Evolutionary conservation across 495 filamentous ascomycete species (phyloP).

Genomic region (Penicillium alfredii): DNA sequence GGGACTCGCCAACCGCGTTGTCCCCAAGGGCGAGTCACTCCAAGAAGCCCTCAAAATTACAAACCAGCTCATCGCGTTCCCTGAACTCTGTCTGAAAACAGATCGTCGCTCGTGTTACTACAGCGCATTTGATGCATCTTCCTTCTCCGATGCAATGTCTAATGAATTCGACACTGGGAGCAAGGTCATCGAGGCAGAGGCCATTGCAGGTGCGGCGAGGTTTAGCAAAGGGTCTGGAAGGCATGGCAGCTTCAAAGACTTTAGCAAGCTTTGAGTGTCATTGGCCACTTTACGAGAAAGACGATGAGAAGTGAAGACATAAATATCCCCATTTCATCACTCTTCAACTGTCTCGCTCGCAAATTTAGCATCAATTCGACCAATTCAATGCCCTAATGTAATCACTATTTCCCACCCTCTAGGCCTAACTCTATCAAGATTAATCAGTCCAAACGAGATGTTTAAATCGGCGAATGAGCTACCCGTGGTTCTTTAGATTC

Average conservation of each 20-base stretch:
- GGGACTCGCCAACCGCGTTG: slow-evolving; percentile 45
- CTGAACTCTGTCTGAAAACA: slow-evolving; percentile 40
- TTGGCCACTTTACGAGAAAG: too few relatives aligned
- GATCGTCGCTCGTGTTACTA: slow-evolving; percentile 38
- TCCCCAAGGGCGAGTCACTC: slow-evolving; percentile 39
- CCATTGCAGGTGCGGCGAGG: slow-evolving; percentile 34
- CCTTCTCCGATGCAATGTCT: slow-evolving; percentile 39
- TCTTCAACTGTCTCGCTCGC: too few relatives aligned
- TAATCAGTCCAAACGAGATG: too few relatives aligned
- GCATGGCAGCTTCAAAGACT: slow-evolving; percentile 34
- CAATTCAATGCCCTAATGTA: too few relatives aligned
- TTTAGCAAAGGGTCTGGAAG: slow-evolving; percentile 39
- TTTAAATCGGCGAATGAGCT: too few relatives aligned
- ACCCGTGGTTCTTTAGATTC: too few relatives aligned
- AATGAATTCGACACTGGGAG: slow-evolving; percentile 38
- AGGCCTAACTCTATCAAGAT: too few relatives aligned
- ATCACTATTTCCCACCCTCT: too few relatives aligned
- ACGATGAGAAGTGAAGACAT: too few relatives aligned
- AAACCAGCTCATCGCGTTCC: slow-evolving; percentile 36
- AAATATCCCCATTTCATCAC: too few relatives aligned
- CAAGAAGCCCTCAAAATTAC: slow-evolving; percentile 40
- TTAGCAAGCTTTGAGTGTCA: slow-evolving; percentile 12
- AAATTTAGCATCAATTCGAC: too few relatives aligned
- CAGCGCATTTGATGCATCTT: slow-evolving; percentile 34
- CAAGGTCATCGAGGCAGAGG: slow-evolving; percentile 32